Evolutionary conservation across 768 basidiomycete species (phyloP).

Genomic region (Leccinum aurantiacum): DNA sequence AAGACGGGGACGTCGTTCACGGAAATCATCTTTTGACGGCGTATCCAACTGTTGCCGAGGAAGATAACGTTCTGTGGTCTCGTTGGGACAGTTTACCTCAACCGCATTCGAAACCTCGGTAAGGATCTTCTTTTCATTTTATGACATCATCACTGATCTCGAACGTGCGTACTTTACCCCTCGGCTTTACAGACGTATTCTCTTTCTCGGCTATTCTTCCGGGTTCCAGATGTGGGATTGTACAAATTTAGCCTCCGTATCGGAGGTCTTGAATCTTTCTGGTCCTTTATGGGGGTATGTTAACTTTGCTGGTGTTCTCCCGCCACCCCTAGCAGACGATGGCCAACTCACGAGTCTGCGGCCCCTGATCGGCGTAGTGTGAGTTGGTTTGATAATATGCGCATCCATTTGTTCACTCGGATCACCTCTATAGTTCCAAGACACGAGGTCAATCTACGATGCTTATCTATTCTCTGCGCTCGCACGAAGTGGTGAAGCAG

Average conservation of each 20-base stretch:
- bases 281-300: conserved; percentile 36
- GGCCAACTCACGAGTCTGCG: conserved; percentile 35
- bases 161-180: conserved; percentile 8
- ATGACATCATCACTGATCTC: background rate
- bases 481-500: conserved; percentile 52
- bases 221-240: conserved; percentile 67
- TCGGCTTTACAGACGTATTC: conserved; percentile 37
- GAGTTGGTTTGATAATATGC: conserved; percentile 15
- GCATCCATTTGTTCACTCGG: conserved; percentile 3
- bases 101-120: conserved; percentile 20
- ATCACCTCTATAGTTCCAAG: conserved; percentile 22
- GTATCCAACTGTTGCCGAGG: conserved; percentile 33
- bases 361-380: conserved; percentile 38
- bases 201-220: conserved; percentile 52
- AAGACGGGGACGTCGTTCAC: conserved; percentile 24
- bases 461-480: conserved; percentile 46
- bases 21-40: conserved; percentile 19
- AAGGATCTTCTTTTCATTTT: conserved; percentile 1
- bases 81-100: conserved; percentile 32
- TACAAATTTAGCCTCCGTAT: conserved; percentile 47
- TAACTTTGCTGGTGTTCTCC: conserved; percentile 43
- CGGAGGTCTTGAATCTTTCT: conserved; percentile 54
- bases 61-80: conserved; percentile 35
- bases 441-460: conserved; percentile 28
- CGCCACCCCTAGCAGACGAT: conserved; percentile 26